phyloP scores from a whole-genome alignment of 495 filamentous ascomycete genomes.

The Talaromyces stipitatus region DNA sequence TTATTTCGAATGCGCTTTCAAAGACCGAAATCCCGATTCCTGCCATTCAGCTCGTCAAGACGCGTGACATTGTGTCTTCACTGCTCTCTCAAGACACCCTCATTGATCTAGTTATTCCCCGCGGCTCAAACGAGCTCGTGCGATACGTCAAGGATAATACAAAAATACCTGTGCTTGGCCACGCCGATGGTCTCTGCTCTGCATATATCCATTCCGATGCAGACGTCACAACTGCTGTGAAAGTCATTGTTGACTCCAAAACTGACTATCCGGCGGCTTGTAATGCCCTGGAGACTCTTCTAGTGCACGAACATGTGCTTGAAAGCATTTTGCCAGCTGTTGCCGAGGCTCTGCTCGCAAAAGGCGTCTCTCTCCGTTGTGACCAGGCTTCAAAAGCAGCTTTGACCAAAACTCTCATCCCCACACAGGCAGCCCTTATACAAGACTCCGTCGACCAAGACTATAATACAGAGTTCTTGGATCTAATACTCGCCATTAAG shows the following conservation, averaged over 20 bases:
- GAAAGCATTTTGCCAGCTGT: constrained; percentile 60
- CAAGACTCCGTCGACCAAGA: constrained; percentile 60
- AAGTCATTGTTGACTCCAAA: constrained; percentile 86
- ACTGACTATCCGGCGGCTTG: constrained; percentile 93
- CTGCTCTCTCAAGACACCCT: constrained; percentile 74
- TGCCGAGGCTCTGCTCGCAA: constrained; percentile 60
- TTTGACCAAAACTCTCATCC: constrained; percentile 34
- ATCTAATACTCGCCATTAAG: constrained; percentile 78
- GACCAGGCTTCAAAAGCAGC: constrained; percentile 59
- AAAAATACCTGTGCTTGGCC: constrained; percentile 91
- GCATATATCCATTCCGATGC: constrained; percentile 82
- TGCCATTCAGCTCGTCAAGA: constrained; percentile 87
- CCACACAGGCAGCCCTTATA: constrained; percentile 36
- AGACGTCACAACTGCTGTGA: constrained; percentile 59
- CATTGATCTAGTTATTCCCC: constrained; percentile 92
- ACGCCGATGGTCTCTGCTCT: constrained; percentile 90
- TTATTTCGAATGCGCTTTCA: constrained; percentile 73
- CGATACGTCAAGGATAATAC: constrained; percentile 82
- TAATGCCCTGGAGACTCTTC: constrained; percentile 83
- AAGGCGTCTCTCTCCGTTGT: constrained; percentile 80
- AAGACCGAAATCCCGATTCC: constrained; percentile 72
- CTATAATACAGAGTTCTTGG: constrained; percentile 84
- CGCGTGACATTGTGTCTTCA: constrained; percentile 78
- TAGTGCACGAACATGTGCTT: constrained; percentile 72
- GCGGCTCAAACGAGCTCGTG: constrained; percentile 90